Percentiles rank a stretch among this genome's conserved stretches.
Conservation (phyloP, 345 rosid genomes). For the Capsella bursapastoris region DNA sequence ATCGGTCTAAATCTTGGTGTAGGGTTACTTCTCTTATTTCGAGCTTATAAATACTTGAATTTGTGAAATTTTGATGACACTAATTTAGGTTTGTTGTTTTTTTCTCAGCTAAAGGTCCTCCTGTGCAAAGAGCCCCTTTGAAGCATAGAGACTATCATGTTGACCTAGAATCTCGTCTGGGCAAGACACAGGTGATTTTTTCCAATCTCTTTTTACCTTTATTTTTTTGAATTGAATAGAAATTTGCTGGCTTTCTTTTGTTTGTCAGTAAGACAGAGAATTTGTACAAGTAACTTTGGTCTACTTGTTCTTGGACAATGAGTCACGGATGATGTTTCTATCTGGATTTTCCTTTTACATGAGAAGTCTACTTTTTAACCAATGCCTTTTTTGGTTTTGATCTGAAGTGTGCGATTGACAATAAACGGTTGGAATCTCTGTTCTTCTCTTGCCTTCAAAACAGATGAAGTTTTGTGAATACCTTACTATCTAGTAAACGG, state of each 20-base stretch:
- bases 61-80: not conserved
- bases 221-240: not conserved
- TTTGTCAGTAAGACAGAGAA: constrained; percentile 10
- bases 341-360: not conserved
- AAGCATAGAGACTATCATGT: constrained; percentile 98
- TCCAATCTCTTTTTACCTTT: not conserved
- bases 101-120: constrained; percentile 78
- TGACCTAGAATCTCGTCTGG: constrained; percentile 94
- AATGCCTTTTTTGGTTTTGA: constrained; percentile 16
- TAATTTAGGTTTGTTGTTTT: constrained; percentile 27
- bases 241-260: not conserved
- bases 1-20: constrained; percentile 77
- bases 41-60: not conserved
- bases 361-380: not conserved
- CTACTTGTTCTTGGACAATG: constrained; percentile 18
- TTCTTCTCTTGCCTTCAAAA: not conserved
- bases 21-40: constrained; percentile 40
- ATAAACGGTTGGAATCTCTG: constrained; percentile 2
- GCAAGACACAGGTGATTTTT: constrained; percentile 79
- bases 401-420: not conserved
- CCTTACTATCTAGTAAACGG: not conserved
- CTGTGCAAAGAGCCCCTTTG: constrained; percentile 93
- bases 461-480: constrained; percentile 16
- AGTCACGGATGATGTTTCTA: constrained; percentile 7
- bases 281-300: not conserved